Evolutionary conservation across 805 yeast species (phyloP), one percentile per base, ranked within the genome.

Genomic region (Ogataea siamensis): DNA sequence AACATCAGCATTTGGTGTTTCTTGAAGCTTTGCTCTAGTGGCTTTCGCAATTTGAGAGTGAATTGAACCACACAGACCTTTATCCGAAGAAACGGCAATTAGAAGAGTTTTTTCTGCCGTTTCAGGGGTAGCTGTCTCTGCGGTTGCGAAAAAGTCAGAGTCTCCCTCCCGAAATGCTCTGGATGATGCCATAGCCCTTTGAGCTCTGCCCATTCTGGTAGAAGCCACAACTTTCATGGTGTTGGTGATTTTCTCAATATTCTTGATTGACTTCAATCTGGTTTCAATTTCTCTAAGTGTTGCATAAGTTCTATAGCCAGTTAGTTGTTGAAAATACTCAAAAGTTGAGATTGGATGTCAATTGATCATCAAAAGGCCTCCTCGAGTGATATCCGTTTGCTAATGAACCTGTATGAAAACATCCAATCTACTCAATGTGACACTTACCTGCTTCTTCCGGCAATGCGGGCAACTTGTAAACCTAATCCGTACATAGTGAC

Each of bases 181-280:
- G 34, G 97, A 83, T 34, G 86, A 77, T 53, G 74, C 71, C 88
- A 88, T 91, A 46, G 97, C 95, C 67, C 83, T 85, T 71, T 88
- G 96, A 46, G 99, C 99, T 71, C 86, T 88, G 64, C 79, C 75
- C 66, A 93, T 79, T 73, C 96, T 84, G 55, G 99, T 93, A 28
- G 98, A 91, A 28, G 99, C 99, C 60, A 93, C 99, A 70, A 93
- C 83, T 77, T 89, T 93, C 98, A 93, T 93, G 68, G 99, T 93
- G 73, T 93, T 93, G 72, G 99, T 93, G 73, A 93, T 93, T 76
- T 93, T 93, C 74, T 93, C 97, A 67, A 93, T 91, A 78, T 93
- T 93, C 77, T 91, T 93, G 67, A 93, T 93, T 51, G 97, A 87
- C 76, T 93, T 93, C 64, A 93, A 80, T 76, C 99, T 94, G 68